phyloP scores from a whole-genome alignment of 306 rosid species.

The Chamaecrista fasciculata region DNA sequence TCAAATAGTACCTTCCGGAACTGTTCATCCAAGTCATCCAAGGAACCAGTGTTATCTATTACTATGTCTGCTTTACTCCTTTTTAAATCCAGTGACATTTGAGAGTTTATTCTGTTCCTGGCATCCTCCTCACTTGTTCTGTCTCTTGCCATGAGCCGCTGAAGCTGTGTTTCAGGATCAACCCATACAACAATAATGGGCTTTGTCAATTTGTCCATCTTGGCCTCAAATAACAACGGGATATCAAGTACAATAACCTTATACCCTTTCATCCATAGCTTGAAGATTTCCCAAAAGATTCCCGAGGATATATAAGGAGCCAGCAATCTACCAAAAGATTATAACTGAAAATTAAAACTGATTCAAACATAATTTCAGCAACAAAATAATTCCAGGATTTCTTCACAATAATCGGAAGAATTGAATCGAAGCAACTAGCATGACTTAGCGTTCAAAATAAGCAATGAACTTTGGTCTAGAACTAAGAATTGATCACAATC shows the following conservation, averaged over 20 bases:
- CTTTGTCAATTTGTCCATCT: conserved; percentile 80
- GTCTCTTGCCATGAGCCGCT: conserved; percentile 64
- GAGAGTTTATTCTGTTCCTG: conserved; percentile 59
- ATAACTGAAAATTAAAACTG: conserved; percentile 21
- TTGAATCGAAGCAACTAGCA: neutral
- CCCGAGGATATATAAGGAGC: conserved; percentile 82
- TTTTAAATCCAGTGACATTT: conserved; percentile 72
- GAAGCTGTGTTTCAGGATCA: conserved; percentile 74
- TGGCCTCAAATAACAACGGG: conserved; percentile 83
- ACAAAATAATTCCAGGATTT: neutral
- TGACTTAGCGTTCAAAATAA: neutral
- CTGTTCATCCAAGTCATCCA: conserved; percentile 59
- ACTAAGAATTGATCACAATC: neutral
- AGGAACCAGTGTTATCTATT: conserved; percentile 71
- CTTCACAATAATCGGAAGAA: neutral
- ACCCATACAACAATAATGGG: conserved; percentile 86
- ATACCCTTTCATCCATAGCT: conserved; percentile 76
- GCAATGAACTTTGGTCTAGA: neutral
- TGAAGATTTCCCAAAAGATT: conserved; percentile 66
- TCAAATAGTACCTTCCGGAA: conserved; percentile 54
- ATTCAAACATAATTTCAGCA: neutral
- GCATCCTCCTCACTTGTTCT: conserved; percentile 61
- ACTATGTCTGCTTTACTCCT: conserved; percentile 63
- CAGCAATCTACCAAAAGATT: conserved; percentile 53
- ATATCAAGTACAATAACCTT: conserved; percentile 80